A percentile compares a stretch with the other conserved stretches of the same genome.
These are phyloP conservation scores for Cornus kousa DNA, from an alignment of 148 eudicot genomes.

Conservation along the genomic window DNA sequence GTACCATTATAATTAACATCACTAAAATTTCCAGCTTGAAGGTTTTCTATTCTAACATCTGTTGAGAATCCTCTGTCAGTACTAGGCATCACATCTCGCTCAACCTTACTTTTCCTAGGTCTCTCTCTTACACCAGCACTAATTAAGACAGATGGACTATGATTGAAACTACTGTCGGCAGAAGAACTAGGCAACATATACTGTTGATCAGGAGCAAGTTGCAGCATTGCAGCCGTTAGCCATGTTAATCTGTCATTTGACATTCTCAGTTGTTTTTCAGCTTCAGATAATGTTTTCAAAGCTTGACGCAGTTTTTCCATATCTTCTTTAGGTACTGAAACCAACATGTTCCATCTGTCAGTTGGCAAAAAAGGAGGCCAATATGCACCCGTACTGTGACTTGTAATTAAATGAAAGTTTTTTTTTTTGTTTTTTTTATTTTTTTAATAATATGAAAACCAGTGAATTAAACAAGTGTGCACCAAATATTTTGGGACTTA, in stretches of 20 bases:
- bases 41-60: slow-evolving; percentile 19
- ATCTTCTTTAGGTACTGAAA: slow-evolving; percentile 79
- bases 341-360: background rate
- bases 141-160: slow-evolving; percentile 46
- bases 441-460: background rate
- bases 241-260: slow-evolving; percentile 86
- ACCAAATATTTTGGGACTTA: slow-evolving; percentile 35
- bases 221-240: slow-evolving; percentile 92
- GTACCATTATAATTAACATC: slow-evolving; percentile 25
- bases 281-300: slow-evolving; percentile 83
- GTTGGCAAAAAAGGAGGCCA: background rate
- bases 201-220: slow-evolving; percentile 93
- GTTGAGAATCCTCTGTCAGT: slow-evolving; percentile 37
- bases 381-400: background rate
- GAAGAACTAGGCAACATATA: slow-evolving; percentile 73
- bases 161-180: slow-evolving; percentile 56
- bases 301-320: slow-evolving; percentile 96
- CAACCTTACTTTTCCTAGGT: slow-evolving; percentile 41
- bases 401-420: background rate
- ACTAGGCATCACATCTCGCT: slow-evolving; percentile 32
- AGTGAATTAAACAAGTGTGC: background rate
- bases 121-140: slow-evolving; percentile 38
- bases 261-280: slow-evolving; percentile 87
- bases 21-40: slow-evolving; percentile 41
- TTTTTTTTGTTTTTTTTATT: background rate